Evolutionary conservation across 2,329 filamentous ascomycete genomes (phyloP), one percentile per base, ranked within the genome.

Genomic region (Sclerotinia borealis): DNA sequence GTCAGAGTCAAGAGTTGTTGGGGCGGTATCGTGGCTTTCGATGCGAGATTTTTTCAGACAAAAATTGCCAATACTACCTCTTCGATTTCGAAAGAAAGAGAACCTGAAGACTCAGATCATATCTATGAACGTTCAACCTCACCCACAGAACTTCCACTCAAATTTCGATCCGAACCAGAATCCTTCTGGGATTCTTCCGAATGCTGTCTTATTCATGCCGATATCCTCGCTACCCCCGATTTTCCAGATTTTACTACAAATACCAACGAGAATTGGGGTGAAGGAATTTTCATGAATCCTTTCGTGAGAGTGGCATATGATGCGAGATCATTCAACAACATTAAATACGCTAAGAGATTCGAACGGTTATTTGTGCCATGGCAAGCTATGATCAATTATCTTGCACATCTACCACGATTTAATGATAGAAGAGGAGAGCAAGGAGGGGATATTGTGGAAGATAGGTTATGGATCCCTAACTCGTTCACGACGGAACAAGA

Each of bases 1-100:
- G 88, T 92, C 1, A 82, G 85, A 10, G 89, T 92, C 1, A 83
- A 82, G 69, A 87, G 86, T 67, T 92, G 90, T 75, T 92, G 89
- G 90, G 87, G 88, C 59, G 90, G 90, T 27, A 91, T 92, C 83
- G 86, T 85, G 2, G 84, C 84, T 2, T 87, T 87, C 75, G 81
- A 87, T 71, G 85, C 83, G 1, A 76, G 77, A 52, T 85, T 83
- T 74, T 83, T 88, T 52, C 83, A 86, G 69, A 49, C 37, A 9
- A 43, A 60, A n/a, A 6, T 59, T 10, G 34, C n/a, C 7, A 49
- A 59, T 22, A 7, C 43, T 2, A 19, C 37, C 2, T 36, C 22
- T 22, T 27, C 22, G 27, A 36, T 8, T 13, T 36, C 29, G 59
- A 55, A 37, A 48, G 50, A 25, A 47, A 56, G 34, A 10, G 43